Conservation (phyloP, 306 rosid genomes). For the Corylus heterophylla region DNA sequence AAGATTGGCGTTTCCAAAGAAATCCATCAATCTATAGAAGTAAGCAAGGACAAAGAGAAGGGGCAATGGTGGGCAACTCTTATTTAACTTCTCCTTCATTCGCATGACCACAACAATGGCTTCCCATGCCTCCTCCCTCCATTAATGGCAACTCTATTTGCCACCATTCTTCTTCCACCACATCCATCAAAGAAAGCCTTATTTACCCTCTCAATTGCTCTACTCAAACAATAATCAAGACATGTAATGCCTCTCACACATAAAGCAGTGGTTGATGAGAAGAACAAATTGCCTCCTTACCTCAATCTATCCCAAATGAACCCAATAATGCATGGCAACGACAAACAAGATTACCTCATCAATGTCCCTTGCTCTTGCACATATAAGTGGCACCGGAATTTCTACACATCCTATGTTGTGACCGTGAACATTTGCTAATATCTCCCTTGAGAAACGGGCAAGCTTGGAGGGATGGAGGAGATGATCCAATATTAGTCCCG, state of each 20-base stretch:
- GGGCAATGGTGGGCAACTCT: constrained; percentile 5
- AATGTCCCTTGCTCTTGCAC: constrained; percentile 67
- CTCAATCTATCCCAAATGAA: constrained; percentile 41
- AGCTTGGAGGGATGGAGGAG: constrained; percentile 32
- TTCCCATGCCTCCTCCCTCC: constrained; percentile 33
- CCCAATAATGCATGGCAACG: constrained; percentile 19
- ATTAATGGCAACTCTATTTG: constrained; percentile 16
- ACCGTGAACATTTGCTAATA: constrained; percentile 35
- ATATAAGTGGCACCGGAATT: constrained; percentile 41
- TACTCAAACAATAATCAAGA: constrained; percentile 21
- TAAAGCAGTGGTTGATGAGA: neutral
- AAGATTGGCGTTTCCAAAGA: neutral
- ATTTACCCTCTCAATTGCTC: constrained; percentile 52
- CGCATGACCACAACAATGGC: constrained; percentile 52
- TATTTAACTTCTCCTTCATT: constrained; percentile 11
- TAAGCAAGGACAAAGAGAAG: constrained; percentile 31
- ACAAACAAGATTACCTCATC: constrained; percentile 53
- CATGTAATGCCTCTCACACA: constrained; percentile 63
- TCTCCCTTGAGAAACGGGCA: constrained; percentile 53
- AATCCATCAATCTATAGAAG: constrained; percentile 9
- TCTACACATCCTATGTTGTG: constrained; percentile 50
- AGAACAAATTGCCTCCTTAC: constrained; percentile 48
- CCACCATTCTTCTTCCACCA: neutral
- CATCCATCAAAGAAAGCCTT: constrained; percentile 10
- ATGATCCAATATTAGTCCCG: neutral